Conservation (phyloP, 73 alveolate genomes). For the Stentor coeruleus region DNA sequence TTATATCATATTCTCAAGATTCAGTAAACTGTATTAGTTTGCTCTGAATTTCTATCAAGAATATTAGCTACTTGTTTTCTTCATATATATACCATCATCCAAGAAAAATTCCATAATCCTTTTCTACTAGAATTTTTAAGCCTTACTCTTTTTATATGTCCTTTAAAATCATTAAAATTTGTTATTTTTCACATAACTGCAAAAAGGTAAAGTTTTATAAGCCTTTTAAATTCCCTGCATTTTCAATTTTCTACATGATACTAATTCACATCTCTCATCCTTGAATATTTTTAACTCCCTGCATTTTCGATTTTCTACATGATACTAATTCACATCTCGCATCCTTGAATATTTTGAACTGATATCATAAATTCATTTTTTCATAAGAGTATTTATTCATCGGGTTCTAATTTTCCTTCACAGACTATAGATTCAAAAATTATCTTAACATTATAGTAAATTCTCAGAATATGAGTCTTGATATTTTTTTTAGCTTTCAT, state of each 20-base stretch:
- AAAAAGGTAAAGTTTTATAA: constrained; percentile 87
- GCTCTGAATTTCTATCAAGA: constrained; percentile 61
- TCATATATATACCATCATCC: constrained; percentile 33
- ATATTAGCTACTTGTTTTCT: constrained; percentile 64
- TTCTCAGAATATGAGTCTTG: constrained; percentile 77
- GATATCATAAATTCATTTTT: constrained; percentile 60
- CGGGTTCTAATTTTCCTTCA: constrained; percentile 76
- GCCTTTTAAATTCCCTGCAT: constrained; percentile 87
- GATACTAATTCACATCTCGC: constrained; percentile 94
- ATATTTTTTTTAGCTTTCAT: constrained; percentile 54
- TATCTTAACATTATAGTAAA: constrained; percentile 86
- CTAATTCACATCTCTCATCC: constrained; percentile 91
- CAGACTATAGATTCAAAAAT: constrained; percentile 91
- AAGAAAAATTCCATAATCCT: constrained; percentile 58
- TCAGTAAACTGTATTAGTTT: constrained; percentile 29
- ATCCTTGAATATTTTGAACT: constrained; percentile 71
- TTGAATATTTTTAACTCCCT: constrained; percentile 71
- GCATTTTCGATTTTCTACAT: too few relatives aligned
- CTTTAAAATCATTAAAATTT: constrained; percentile 52
- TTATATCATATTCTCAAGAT: constrained; percentile 39
- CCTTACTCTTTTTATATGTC: constrained; percentile 35
- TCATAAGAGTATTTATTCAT: constrained; percentile 69
- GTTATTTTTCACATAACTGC: constrained; percentile 80
- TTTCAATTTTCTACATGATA: constrained; percentile 80
- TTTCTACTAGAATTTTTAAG: constrained; percentile 70